Conservation (phyloP, 805 yeast genomes). For the Candida tibetensis region DNA sequence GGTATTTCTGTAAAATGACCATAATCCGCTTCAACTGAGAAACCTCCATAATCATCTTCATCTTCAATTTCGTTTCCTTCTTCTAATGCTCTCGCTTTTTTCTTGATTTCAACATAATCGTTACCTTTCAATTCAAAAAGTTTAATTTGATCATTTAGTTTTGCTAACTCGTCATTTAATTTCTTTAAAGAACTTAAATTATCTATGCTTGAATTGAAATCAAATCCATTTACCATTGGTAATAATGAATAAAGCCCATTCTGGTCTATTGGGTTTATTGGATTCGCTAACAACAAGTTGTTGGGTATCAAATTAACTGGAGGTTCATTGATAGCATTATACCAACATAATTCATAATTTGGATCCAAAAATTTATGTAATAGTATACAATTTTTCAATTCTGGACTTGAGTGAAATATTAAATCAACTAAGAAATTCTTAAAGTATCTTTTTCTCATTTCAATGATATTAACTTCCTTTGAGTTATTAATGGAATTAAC, state of each 20-base stretch:
- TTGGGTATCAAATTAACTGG: slow-evolving; percentile 46
- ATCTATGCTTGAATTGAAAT: slow-evolving; percentile 28
- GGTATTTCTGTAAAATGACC: slow-evolving; percentile 30
- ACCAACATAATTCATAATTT: slow-evolving; percentile 48
- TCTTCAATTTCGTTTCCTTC: slow-evolving; percentile 4
- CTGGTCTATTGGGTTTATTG: slow-evolving; percentile 49
- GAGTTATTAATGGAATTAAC: slow-evolving; percentile 38
- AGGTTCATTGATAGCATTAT: slow-evolving; percentile 47
- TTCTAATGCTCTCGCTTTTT: slow-evolving; percentile 1
- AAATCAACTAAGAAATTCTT: slow-evolving; percentile 43
- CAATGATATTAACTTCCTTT: slow-evolving; percentile 40
- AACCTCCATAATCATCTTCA: slow-evolving; percentile 3
- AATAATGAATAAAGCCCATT: slow-evolving; percentile 51
- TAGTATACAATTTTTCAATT: slow-evolving; percentile 35
- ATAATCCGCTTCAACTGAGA: slow-evolving; percentile 1
- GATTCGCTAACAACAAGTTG: slow-evolving; percentile 48
- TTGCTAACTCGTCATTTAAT: slow-evolving; percentile 34
- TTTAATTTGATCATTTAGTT: slow-evolving; percentile 31
- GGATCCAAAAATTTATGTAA: slow-evolving; percentile 51
- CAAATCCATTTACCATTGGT: slow-evolving; percentile 43
- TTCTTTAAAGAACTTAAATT: slow-evolving; percentile 30
- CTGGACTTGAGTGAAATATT: slow-evolving; percentile 25
- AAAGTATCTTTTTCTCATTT: slow-evolving; percentile 47
- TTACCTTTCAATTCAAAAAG: slow-evolving; percentile 27
- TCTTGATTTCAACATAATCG: slow-evolving; percentile 9